Evolutionary conservation across 73 alveolate genomes (phyloP).

Genomic region (Vitrella brassicaformis): DNA sequence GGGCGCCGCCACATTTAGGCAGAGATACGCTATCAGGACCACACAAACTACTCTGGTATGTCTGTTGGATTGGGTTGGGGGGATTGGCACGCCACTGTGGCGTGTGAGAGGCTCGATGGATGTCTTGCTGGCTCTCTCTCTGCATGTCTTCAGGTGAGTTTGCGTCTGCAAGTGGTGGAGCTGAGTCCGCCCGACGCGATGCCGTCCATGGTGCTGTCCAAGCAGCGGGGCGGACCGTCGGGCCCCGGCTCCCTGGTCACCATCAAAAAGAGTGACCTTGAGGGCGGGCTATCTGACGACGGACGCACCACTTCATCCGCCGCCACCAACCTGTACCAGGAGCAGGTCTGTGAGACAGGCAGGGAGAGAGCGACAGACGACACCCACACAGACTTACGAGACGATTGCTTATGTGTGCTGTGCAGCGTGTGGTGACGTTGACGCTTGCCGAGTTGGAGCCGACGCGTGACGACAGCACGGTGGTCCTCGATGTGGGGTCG

Average conservation of each 20-base stretch:
- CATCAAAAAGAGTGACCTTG: background rate
- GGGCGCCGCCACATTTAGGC: background rate
- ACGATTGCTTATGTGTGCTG: background rate
- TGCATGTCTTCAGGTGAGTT: background rate
- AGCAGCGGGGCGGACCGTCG: background rate
- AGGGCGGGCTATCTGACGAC: background rate
- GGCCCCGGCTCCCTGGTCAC: background rate
- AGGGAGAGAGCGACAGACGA: too few relatives aligned
- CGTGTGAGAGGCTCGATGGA: background rate
- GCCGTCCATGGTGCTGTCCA: background rate
- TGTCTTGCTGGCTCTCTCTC: background rate
- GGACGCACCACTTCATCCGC: background rate
- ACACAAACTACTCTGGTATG: background rate
- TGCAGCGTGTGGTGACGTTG: background rate
- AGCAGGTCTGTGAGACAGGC: background rate
- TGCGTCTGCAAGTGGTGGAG: background rate
- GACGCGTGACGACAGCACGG: background rate
- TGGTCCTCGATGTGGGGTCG: background rate
- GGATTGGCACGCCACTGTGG: background rate
- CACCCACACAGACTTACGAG: background rate
- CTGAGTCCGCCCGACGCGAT: background rate
- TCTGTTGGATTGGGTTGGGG: background rate
- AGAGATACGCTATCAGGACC: too few relatives aligned
- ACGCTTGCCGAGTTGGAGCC: background rate
- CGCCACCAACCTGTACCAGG: background rate